Base-by-base conservation (phyloP, 2,329 filamentous ascomycete species). In the Talaromyces funiculosus region DNA sequence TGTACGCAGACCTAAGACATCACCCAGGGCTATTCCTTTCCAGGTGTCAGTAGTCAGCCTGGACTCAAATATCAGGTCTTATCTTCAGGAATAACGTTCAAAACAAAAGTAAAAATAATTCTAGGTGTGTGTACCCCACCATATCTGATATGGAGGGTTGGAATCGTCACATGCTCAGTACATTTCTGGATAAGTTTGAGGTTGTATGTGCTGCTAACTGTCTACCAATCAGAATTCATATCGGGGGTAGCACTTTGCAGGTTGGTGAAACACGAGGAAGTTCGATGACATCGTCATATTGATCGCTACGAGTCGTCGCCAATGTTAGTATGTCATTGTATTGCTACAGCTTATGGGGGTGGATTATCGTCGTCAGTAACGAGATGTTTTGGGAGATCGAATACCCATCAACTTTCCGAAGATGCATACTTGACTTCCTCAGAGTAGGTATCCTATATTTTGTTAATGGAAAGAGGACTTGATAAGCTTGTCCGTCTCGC, bases 91-190 rank as follows among this genome's bases (percentile, higher is more conserved):
- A 20, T 9, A 35, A 51, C 33, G 29, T 31, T 51, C 10, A 20
- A 16, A 51, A 35, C 4, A 33, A 33, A 33, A 51, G 9, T 9
- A 18, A 51, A 51, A 18, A n/a, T 31, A 37, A 10, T 43, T 43
- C 22, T 24, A 47, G 22, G n/a, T 26, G 35, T 54, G 35, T 29
- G 51, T 40, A 54, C 51, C 33, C 51, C 51, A 54, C 51, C 51
- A 54, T 54, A 40, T 38, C 33, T 35, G 51, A 40, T 40, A 54
- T 54, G 51, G 35, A 54, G 47, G 51, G 51, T 40, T 54, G 51
- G n/a, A 35, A 20, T 35, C 7, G 31, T 54, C 51, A 54, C 51
- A 54, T 54, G 51, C 33, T 40, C 51, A 29, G 10, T 29, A 33
- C 47, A 33, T 51, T 49, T 49, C 45, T 49, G n/a, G 49, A 38